Evolutionary conservation across 371 early-diverging fungal species (phyloP).

Genomic region (Rhizopus arrhizus): DNA sequence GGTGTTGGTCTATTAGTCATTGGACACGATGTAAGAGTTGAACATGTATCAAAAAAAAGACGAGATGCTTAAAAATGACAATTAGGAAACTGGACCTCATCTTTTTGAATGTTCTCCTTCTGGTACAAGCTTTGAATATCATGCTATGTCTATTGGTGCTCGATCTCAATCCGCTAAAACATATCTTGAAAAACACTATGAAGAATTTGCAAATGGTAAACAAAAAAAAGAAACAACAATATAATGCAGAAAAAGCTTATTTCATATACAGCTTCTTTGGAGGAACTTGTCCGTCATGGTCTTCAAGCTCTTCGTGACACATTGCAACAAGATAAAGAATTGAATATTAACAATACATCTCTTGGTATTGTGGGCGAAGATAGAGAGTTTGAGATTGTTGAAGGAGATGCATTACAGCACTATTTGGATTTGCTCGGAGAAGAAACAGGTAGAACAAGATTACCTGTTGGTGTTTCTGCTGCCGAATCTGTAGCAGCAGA

Average conservation of each 20-base stretch:
- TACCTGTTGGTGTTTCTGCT: constrained; percentile 30
- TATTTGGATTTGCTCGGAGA: constrained; percentile 76
- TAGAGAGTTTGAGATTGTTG: constrained; percentile 75
- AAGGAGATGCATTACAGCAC: constrained; percentile 74
- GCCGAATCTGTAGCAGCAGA: constrained; percentile 26
- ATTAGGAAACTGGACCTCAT: constrained; percentile 90
- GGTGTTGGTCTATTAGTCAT: constrained; percentile 96
- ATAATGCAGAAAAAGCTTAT: background rate
- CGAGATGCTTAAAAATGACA: background rate
- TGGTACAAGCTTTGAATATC: constrained; percentile 93
- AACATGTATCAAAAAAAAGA: constrained; percentile 2
- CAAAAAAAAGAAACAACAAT: background rate
- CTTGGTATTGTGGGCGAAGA: constrained; percentile 89
- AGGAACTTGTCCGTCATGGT: constrained; percentile 88
- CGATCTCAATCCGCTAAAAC: constrained; percentile 97
- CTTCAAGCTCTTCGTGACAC: constrained; percentile 91
- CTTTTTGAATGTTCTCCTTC: constrained; percentile 93
- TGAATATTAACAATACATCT: constrained; percentile 84
- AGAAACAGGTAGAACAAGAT: constrained; percentile 51
- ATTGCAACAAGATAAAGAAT: constrained; percentile 92
- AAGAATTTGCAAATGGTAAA: constrained; percentile 77
- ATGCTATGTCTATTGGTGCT: constrained; percentile 95
- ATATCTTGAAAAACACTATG: constrained; percentile 89
- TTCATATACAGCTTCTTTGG: constrained; percentile 67
- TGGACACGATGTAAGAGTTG: constrained; percentile 78